phyloP scores from a whole-genome alignment of 2,329 filamentous ascomycete species.

The Fusarium tupiense region DNA sequence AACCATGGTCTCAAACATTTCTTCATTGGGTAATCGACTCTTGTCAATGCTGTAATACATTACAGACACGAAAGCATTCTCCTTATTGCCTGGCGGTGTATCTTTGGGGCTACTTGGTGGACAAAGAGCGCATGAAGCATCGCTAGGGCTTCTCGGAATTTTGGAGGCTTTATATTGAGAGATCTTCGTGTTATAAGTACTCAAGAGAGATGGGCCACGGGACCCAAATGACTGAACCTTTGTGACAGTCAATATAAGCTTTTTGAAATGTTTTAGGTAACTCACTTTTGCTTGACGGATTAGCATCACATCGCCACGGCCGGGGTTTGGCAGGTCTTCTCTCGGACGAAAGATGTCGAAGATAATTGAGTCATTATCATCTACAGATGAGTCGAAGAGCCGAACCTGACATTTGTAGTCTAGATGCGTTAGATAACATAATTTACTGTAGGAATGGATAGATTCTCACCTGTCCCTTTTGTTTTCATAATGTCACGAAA shows the following conservation, averaged over 20 bases:
- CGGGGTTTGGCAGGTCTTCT: constrained; percentile 58
- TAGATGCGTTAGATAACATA: constrained; percentile 42
- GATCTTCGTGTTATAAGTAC: constrained; percentile 54
- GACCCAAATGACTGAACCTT: constrained; percentile 55
- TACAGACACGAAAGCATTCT: constrained; percentile 58
- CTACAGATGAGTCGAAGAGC: constrained; percentile 67
- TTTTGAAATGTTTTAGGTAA: constrained; percentile 4
- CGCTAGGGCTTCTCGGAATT: constrained; percentile 48
- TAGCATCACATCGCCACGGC: constrained; percentile 52
- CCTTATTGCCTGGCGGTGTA: constrained; percentile 38
- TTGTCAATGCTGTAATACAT: constrained; percentile 59
- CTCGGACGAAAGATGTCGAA: constrained; percentile 70
- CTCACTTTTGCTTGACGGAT: constrained; percentile 66
- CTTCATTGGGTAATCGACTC: constrained; percentile 52
- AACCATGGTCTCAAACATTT: constrained; percentile 54
- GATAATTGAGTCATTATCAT: constrained; percentile 53
- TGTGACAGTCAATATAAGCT: constrained; percentile 9
- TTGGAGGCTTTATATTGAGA: constrained; percentile 53
- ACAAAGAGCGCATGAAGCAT: constrained; percentile 48
- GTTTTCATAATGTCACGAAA: constrained; percentile 63
- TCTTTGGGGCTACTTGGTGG: constrained; percentile 28
- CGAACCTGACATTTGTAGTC: constrained; percentile 70
- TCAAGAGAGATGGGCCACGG: constrained; percentile 54
- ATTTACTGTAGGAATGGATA: neutral
- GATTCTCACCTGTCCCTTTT: constrained; percentile 58